Conservation (phyloP, 2,329 filamentous ascomycete genomes). For the Myotisia sp. region DNA sequence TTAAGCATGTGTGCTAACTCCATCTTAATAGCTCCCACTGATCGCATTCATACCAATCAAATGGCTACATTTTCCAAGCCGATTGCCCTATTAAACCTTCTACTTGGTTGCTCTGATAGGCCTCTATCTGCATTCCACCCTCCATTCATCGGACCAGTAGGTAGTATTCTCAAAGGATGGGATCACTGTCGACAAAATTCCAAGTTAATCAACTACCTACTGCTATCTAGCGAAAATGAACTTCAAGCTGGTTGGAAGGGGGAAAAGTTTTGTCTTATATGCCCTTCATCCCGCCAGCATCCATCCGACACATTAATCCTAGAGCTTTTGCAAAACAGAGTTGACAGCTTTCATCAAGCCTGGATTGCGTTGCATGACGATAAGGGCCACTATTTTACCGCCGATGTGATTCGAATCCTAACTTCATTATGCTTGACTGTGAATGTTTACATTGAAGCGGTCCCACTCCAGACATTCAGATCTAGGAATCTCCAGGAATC, state of each 20-base stretch:
- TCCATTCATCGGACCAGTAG: conserved; percentile 17
- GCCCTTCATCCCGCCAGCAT: conserved; percentile 18
- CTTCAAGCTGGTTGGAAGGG: background rate
- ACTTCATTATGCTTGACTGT: conserved; percentile 35
- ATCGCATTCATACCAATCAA: conserved; percentile 51
- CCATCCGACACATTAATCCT: conserved; percentile 27
- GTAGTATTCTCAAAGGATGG: conserved; percentile 26
- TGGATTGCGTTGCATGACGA: conserved; percentile 32
- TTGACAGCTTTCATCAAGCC: conserved; percentile 31
- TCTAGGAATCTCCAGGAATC: conserved; percentile 18
- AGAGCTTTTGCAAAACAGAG: conserved; percentile 33
- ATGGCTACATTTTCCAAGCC: conserved; percentile 51
- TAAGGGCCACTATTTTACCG: conserved; percentile 33
- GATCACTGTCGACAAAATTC: conserved; percentile 27
- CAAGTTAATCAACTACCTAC: conserved; percentile 36
- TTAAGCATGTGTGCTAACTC: background rate
- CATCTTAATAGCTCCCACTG: conserved; percentile 37
- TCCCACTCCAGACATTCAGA: conserved; percentile 20
- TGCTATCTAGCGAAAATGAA: conserved; percentile 23
- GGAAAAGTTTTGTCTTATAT: conserved; percentile 11
- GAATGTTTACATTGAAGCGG: conserved; percentile 24
- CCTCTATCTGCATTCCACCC: conserved; percentile 16
- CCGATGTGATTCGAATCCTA: conserved; percentile 38
- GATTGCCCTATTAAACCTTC: conserved; percentile 50
- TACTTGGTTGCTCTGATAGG: conserved; percentile 55